These are phyloP conservation scores for Trametes coccinea DNA, from an alignment of 768 basidiomycete genomes.

Conservation along the genomic window DNA sequence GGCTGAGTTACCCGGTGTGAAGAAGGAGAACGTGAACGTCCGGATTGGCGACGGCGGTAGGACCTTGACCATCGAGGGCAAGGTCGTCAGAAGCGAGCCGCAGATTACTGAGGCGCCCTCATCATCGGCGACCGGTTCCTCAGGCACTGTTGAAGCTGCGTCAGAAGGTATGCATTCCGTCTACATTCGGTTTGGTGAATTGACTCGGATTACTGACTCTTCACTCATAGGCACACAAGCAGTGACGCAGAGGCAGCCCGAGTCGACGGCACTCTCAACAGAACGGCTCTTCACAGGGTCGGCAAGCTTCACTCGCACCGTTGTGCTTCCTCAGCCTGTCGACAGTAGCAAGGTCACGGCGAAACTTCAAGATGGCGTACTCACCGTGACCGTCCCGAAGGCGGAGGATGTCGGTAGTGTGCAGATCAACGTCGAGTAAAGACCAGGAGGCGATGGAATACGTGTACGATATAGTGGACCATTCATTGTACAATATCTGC, in stretches of 20 bases:
- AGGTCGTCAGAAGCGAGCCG: conserved; percentile 37
- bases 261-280: conserved; percentile 50
- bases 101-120: conserved; percentile 6
- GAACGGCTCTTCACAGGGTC: conserved; percentile 63
- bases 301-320: conserved; percentile 62
- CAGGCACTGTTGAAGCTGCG: conserved; percentile 27
- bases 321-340: conserved; percentile 68
- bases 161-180: conserved; percentile 32
- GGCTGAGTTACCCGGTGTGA: conserved; percentile 77
- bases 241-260: conserved; percentile 21
- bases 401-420: conserved; percentile 58
- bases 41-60: conserved; percentile 69
- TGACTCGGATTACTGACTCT: conserved; percentile 1
- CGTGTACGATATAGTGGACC: conserved; percentile 7
- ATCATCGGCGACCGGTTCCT: conserved; percentile 5
- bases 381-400: conserved; percentile 62
- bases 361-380: conserved; percentile 67
- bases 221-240: conserved; percentile 21
- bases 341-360: conserved; percentile 60
- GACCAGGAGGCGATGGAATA: background rate
- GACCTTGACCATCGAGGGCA: conserved; percentile 74
- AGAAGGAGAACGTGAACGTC: conserved; percentile 73
- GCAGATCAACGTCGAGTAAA: conserved; percentile 44
- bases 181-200: background rate
- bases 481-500: conserved; percentile 16